Evolutionary conservation across 2,329 filamentous ascomycete genomes (phyloP).

Genomic region (Talaromyces sp.): DNA sequence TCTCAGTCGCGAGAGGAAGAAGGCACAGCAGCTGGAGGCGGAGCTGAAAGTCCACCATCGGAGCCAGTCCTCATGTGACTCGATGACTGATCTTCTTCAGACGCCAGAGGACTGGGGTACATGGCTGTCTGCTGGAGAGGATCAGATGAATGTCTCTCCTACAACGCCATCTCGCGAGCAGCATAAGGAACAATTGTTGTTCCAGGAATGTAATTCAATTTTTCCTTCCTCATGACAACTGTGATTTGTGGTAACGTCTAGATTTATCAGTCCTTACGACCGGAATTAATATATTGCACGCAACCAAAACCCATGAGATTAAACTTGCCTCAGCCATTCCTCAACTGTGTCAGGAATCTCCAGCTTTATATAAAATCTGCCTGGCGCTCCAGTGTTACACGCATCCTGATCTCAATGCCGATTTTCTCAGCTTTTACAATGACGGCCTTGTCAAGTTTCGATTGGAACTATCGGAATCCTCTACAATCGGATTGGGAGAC

Average conservation of each 20-base stretch:
- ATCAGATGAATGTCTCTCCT: neutral
- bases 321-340: slow-evolving; percentile 14
- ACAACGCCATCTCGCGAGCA: neutral
- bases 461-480: slow-evolving; percentile 21
- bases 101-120: neutral
- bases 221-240: neutral
- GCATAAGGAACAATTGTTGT: neutral
- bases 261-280: neutral
- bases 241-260: neutral
- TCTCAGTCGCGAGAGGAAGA: slow-evolving; percentile 16
- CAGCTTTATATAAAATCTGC: slow-evolving; percentile 29
- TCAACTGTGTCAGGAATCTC: slow-evolving; percentile 20
- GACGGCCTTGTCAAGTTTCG: slow-evolving; percentile 27
- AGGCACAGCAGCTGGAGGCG: neutral
- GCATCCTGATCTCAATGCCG: neutral
- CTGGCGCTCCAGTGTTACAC: slow-evolving; percentile 26
- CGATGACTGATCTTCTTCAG: neutral
- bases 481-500: slow-evolving; percentile 22
- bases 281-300: slow-evolving; percentile 30
- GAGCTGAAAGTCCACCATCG: neutral
- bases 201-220: neutral
- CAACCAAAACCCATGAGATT: slow-evolving; percentile 25
- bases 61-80: neutral
- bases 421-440: slow-evolving; percentile 30
- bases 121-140: neutral